phyloP scores from a whole-genome alignment of 2,329 filamentous ascomycete species.

The Zymoseptoria pseudotritici region DNA sequence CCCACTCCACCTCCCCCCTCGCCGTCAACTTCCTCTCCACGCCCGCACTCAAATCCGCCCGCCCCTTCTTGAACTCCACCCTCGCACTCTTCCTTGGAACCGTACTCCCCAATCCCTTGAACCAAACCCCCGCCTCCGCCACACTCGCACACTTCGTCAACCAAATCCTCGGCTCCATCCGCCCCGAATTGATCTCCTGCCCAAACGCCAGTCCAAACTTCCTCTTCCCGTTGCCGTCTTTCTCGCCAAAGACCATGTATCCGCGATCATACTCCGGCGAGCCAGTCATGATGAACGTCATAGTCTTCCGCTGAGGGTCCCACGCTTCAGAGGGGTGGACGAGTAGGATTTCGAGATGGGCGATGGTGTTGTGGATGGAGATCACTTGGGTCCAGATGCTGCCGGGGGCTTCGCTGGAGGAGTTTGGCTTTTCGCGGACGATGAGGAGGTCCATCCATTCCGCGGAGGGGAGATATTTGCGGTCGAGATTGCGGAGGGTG shows the following conservation, averaged over 20 bases:
- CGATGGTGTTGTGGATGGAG: slow-evolving; percentile 9
- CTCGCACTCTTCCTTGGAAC: slow-evolving; percentile 1
- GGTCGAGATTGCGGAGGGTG: slow-evolving; percentile 13
- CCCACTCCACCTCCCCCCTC: slow-evolving; percentile 12
- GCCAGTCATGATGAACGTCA: slow-evolving; percentile 14
- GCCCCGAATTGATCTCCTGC: slow-evolving; percentile 8
- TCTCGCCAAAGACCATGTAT: slow-evolving; percentile 12
- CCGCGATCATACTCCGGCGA: slow-evolving; percentile 12
- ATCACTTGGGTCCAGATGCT: slow-evolving; percentile 16
- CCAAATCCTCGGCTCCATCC: slow-evolving; percentile 11
- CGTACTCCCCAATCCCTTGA: slow-evolving; percentile 1
- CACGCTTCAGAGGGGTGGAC: slow-evolving; percentile 12
- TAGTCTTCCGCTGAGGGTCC: slow-evolving; percentile 1
- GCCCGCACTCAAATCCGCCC: slow-evolving; percentile 8
- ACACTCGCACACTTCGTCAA: slow-evolving; percentile 5
- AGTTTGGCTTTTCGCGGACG: slow-evolving; percentile 8
- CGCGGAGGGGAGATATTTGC: slow-evolving; percentile 6
- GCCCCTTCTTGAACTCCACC: slow-evolving; percentile 14
- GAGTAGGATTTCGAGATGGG: slow-evolving; percentile 3
- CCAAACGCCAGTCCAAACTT: slow-evolving; percentile 13
- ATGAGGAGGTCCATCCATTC: slow-evolving; percentile 15
- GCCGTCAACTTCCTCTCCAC: slow-evolving; percentile 5
- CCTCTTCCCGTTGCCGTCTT: slow-evolving; percentile 8
- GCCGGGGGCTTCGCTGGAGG: slow-evolving; percentile 4
- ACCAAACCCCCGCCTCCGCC: not conserved